A percentile compares a stretch with the other conserved stretches of the same genome.
Conservation (phyloP, 352 stramenopile species). For the Phytophthora cryptogea region DNA sequence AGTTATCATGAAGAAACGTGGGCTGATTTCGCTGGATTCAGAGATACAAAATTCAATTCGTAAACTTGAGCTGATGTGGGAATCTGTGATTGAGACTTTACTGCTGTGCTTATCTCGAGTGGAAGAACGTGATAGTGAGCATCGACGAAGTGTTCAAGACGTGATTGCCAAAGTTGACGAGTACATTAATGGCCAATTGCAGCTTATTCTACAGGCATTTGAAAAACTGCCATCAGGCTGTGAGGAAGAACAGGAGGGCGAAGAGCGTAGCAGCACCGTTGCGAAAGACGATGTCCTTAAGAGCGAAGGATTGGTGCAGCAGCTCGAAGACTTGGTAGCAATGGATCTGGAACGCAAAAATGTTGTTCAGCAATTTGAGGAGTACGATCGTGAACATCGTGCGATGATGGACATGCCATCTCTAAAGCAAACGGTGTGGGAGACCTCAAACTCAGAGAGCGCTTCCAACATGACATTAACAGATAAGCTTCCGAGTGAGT, state of each 20-base stretch:
- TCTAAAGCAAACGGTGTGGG: conserved; percentile 17
- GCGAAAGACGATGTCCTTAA: conserved; percentile 1
- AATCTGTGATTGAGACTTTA: conserved; percentile 65
- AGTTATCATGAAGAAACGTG: conserved; percentile 39
- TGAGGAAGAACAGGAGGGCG: conserved; percentile 21
- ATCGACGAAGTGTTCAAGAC: conserved; percentile 61
- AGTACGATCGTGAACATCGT: conserved; percentile 58
- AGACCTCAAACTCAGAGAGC: conserved; percentile 1
- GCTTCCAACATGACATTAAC: conserved; percentile 14
- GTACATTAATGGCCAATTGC: conserved; percentile 40
- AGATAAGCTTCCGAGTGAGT: conserved; percentile 46
- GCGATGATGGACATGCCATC: conserved; percentile 33
- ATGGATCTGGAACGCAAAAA: conserved; percentile 51
- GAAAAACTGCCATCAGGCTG: conserved; percentile 34
- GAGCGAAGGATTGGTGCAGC: conserved; percentile 39
- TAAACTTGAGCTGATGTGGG: conserved; percentile 64
- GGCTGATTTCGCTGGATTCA: conserved; percentile 9
- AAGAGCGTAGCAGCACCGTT: neutral
- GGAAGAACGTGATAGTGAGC: conserved; percentile 63
- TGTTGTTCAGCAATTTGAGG: conserved; percentile 42
- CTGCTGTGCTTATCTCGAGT: conserved; percentile 61
- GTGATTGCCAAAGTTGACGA: conserved; percentile 54
- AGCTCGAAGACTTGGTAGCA: conserved; percentile 55
- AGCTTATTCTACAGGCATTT: conserved; percentile 45
- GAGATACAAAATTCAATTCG: conserved; percentile 33